Percentiles rank a stretch among this genome's conserved stretches.
phyloP scores from a whole-genome alignment of 202 grass and related monocot species.

The Schoenoplectus triqueter region DNA sequence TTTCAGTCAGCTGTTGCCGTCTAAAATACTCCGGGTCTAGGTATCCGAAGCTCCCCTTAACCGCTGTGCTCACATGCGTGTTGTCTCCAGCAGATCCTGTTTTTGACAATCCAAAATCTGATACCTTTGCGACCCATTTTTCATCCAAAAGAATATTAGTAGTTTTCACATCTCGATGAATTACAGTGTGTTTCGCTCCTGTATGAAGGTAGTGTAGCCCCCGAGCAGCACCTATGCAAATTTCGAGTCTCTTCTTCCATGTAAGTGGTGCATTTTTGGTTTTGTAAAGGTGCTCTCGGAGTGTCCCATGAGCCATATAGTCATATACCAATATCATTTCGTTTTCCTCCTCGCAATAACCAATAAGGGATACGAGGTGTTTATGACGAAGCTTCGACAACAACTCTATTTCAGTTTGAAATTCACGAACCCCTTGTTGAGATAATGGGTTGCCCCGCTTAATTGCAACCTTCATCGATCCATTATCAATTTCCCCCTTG shows the following conservation, averaged over 20 bases:
- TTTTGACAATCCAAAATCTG: constrained; percentile 42
- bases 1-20: constrained; percentile 60
- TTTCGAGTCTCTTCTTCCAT: constrained; percentile 51
- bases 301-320: constrained; percentile 32
- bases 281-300: constrained; percentile 35
- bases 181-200: constrained; percentile 41
- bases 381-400: constrained; percentile 67
- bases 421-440: constrained; percentile 65
- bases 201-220: constrained; percentile 83
- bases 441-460: constrained; percentile 70
- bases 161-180: constrained; percentile 42
- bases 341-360: constrained; percentile 60
- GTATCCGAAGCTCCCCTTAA: constrained; percentile 83
- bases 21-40: constrained; percentile 78
- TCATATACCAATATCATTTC: constrained; percentile 61
- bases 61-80: constrained; percentile 50
- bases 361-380: constrained; percentile 74
- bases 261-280: constrained; percentile 32
- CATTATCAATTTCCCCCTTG: constrained; percentile 55
- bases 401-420: constrained; percentile 77
- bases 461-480: constrained; percentile 61
- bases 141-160: constrained; percentile 49
- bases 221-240: constrained; percentile 71
- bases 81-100: constrained; percentile 12
- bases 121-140: constrained; percentile 48